Conservation (phyloP, 768 basidiomycete genomes). For the Trametes cubensis region DNA sequence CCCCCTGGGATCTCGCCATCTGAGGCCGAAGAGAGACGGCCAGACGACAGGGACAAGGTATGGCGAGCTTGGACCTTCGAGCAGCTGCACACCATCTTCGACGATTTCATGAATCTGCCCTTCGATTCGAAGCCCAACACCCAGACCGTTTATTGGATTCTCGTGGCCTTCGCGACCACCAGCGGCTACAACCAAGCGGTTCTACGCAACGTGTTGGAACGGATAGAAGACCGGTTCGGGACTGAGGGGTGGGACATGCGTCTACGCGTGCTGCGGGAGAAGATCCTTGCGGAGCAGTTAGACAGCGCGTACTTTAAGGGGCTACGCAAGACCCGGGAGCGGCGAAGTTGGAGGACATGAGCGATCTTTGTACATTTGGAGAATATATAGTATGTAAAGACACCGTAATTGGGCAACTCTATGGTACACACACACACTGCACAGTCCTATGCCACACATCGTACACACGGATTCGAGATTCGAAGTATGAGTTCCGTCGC, state of each 20-base stretch:
- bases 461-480: neutral
- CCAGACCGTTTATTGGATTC: conserved; percentile 63
- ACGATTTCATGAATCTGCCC: conserved; percentile 64
- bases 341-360: neutral
- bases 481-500: conserved; percentile 11
- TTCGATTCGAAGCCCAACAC: conserved; percentile 44
- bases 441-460: conserved; percentile 4
- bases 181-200: conserved; percentile 52
- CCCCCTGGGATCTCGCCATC: neutral
- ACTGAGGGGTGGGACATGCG: conserved; percentile 46
- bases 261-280: conserved; percentile 47
- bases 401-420: conserved; percentile 19
- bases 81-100: conserved; percentile 59
- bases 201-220: conserved; percentile 59
- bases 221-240: conserved; percentile 58
- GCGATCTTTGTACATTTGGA: neutral
- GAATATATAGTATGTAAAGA: conserved; percentile 17
- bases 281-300: conserved; percentile 36
- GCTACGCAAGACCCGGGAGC: conserved; percentile 3
- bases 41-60: neutral
- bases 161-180: conserved; percentile 65
- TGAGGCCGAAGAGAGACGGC: neutral
- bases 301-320: conserved; percentile 15
- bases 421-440: conserved; percentile 13
- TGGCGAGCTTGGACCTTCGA: conserved; percentile 53